Conservation (phyloP, 225 moss, liverwort and hornwort genomes). For the Antitrichia curtipendula region DNA sequence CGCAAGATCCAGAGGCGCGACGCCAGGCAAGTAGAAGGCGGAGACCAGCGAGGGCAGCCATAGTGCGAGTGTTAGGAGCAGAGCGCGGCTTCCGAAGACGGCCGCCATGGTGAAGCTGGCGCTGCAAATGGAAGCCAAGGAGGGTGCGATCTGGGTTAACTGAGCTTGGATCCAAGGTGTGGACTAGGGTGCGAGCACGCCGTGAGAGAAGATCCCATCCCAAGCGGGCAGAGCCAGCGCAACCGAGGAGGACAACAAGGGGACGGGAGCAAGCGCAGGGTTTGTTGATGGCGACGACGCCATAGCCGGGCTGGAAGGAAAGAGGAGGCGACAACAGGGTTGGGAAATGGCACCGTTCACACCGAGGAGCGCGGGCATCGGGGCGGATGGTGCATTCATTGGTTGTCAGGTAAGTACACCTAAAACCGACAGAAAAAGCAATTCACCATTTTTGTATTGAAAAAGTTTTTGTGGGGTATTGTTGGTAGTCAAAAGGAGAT, state of each 20-base stretch:
- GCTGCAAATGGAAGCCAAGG: neutral
- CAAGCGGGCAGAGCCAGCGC: neutral
- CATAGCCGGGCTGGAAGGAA: neutral
- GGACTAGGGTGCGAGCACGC: neutral
- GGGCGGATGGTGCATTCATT: neutral
- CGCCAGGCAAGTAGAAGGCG: constrained; percentile 75
- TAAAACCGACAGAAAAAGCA: neutral
- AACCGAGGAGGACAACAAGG: neutral
- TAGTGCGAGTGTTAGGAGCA: neutral
- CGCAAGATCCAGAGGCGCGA: constrained; percentile 65
- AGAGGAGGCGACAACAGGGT: neutral
- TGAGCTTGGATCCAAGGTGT: neutral
- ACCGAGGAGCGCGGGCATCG: neutral
- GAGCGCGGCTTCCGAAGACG: neutral
- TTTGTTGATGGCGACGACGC: neutral
- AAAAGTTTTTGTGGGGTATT: neutral
- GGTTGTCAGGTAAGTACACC: too few relatives aligned
- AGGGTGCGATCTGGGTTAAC: neutral
- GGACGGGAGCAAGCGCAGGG: neutral
- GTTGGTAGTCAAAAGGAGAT: neutral
- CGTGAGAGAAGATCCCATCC: neutral
- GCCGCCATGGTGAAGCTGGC: constrained; percentile 4
- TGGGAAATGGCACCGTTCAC: neutral
- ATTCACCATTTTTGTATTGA: neutral
- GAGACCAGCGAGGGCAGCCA: constrained; percentile 2